These are phyloP conservation scores for Phoenix dactylifera DNA, from an alignment of 176 grass and related monocot genomes.

Conservation along the genomic window DNA sequence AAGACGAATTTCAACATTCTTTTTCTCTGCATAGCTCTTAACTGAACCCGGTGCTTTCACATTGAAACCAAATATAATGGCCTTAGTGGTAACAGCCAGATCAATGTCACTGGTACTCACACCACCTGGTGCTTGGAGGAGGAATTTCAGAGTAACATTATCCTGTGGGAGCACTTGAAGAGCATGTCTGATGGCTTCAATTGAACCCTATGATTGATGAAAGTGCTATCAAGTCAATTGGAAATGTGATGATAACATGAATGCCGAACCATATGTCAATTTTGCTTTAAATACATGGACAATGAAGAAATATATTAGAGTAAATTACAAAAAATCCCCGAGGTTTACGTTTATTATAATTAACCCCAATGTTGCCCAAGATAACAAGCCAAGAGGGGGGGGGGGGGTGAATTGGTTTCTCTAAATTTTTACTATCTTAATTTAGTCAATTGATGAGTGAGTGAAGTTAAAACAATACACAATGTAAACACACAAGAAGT, in stretches of 20 bases:
- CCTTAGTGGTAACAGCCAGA: slow-evolving; percentile 70
- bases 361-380: too few relatives aligned
- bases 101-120: slow-evolving; percentile 80
- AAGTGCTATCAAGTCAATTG: neutral
- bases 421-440: too few relatives aligned
- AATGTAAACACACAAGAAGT: too few relatives aligned
- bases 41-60: slow-evolving; percentile 73
- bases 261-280: too few relatives aligned
- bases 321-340: too few relatives aligned
- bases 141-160: slow-evolving; percentile 78
- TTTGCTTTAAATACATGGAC: too few relatives aligned
- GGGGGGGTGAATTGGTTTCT: too few relatives aligned
- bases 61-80: slow-evolving; percentile 94
- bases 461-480: too few relatives aligned
- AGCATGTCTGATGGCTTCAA: slow-evolving; percentile 88
- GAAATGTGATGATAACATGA: neutral
- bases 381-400: too few relatives aligned
- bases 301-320: too few relatives aligned
- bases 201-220: slow-evolving; percentile 54
- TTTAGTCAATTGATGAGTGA: too few relatives aligned
- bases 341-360: too few relatives aligned
- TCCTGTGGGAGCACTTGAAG: slow-evolving; percentile 73
- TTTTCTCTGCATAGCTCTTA: slow-evolving; percentile 81
- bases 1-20: slow-evolving; percentile 80
- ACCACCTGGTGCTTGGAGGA: slow-evolving; percentile 89